These are phyloP conservation scores for Penicillium sp. DNA, from an alignment of 2,329 filamentous ascomycete species.

Conservation along the genomic window DNA sequence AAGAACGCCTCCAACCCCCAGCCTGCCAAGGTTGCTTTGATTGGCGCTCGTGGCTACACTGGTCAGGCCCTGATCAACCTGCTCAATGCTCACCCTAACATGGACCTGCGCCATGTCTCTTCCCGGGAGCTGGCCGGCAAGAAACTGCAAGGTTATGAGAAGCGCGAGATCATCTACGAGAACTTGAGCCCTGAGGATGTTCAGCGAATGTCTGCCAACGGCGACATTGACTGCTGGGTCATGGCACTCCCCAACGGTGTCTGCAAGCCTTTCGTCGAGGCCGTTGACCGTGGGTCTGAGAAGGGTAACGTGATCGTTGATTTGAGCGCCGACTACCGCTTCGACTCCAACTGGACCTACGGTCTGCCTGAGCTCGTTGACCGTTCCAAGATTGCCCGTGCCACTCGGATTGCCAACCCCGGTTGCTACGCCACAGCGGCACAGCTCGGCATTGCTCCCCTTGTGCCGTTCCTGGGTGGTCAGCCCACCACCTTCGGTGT, in stretches of 20 bases:
- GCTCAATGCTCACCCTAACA: slow-evolving; percentile 77
- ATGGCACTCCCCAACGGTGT: slow-evolving; percentile 95
- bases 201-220: slow-evolving; percentile 72
- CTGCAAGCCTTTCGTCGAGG: slow-evolving; percentile 89
- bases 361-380: slow-evolving; percentile 80
- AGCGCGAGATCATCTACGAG: slow-evolving; percentile 87
- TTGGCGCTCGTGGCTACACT: slow-evolving; percentile 89
- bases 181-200: slow-evolving; percentile 84
- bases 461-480: slow-evolving; percentile 70
- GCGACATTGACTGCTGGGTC: slow-evolving; percentile 90
- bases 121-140: slow-evolving; percentile 87
- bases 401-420: slow-evolving; percentile 82
- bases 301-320: slow-evolving; percentile 76
- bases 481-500: slow-evolving; percentile 83
- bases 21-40: slow-evolving; percentile 75
- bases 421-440: slow-evolving; percentile 94
- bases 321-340: slow-evolving; percentile 93
- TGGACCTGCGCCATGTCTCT: slow-evolving; percentile 86
- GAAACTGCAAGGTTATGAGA: slow-evolving; percentile 81
- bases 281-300: slow-evolving; percentile 65
- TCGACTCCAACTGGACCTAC: slow-evolving; percentile 80
- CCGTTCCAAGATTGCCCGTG: slow-evolving; percentile 67
- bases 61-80: slow-evolving; percentile 85
- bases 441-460: slow-evolving; percentile 78
- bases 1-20: slow-evolving; percentile 79